Evolutionary conservation across 495 filamentous ascomycete species (phyloP), one percentile per base, ranked within the genome.

Genomic region (Gamarada debralockiae): DNA sequence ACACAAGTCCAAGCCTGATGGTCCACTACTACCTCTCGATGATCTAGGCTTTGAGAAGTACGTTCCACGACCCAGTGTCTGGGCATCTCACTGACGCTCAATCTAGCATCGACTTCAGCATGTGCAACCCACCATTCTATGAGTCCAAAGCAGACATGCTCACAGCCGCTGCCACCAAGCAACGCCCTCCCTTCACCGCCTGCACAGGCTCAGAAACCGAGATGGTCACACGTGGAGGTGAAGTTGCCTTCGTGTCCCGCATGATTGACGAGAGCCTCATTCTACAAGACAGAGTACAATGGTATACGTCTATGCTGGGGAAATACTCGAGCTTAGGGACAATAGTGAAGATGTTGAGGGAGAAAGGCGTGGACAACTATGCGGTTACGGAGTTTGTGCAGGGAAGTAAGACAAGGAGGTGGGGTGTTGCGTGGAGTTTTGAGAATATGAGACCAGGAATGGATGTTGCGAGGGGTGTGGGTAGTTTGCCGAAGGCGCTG

Each of bases 91-190:
- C 41, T 49, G 22, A 40, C 34, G 2, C 15, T 14, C 15, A 36
- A 13, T 24, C 2, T 47, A 85, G 79, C 3, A 74, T 95, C 31
- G 88, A 96, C 65, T 97, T 97, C 62, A 84, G 81, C 41, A 95
- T 97, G 83, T 91, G 84, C 68, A 98, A 98, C 59, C 93, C 93
- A 1, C 93, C 93, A 0, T 98, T 98, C 70, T 97, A 96, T 71
- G 60, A 76, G 18, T 92, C 89, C 3, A 71, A 76, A 15, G 67
- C 76, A 12, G 88, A 95, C 31, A 81, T 96, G 68, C 53, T 78
- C 0, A 69, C 71, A 9, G 82, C 84, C 0, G 86, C 89, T 0
- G 58, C 70, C 20, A 67, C 74, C 24, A 97, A 97, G 63, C 60
- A 72, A 7, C 73, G 77, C 2, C 81, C 82, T 1, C 89, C 93